phyloP scores from a whole-genome alignment of 495 filamentous ascomycete genomes.

The Lasiosphaeria hispida region DNA sequence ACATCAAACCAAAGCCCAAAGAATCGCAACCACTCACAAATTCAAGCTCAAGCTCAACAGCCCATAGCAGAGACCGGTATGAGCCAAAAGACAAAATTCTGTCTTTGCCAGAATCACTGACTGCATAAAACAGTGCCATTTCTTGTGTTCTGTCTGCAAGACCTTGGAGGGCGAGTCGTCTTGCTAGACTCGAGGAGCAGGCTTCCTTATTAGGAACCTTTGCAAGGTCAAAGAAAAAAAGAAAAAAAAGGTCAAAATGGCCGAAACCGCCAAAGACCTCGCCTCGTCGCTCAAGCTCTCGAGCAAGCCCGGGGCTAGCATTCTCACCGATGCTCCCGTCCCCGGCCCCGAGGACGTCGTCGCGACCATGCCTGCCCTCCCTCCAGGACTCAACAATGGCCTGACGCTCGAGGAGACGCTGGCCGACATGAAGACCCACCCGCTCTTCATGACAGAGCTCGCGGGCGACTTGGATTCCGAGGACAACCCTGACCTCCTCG shows the following conservation, averaged over 20 bases:
- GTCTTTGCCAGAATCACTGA: too few relatives aligned
- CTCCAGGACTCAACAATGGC: conserved; percentile 54
- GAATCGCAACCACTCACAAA: background rate
- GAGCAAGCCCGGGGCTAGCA: background rate
- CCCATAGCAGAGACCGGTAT: background rate
- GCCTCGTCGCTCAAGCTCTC: conserved; percentile 12
- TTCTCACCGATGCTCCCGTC: background rate
- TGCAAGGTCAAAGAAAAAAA: background rate
- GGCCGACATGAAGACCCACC: conserved; percentile 72
- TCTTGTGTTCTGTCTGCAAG: too few relatives aligned
- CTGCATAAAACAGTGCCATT: too few relatives aligned
- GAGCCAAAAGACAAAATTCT: too few relatives aligned
- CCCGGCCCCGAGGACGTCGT: background rate
- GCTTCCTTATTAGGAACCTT: background rate
- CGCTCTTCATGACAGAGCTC: conserved; percentile 93
- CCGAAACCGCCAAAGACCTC: conserved; percentile 13
- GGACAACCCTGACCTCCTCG: conserved; percentile 69
- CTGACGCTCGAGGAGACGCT: conserved; percentile 70
- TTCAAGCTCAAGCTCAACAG: background rate
- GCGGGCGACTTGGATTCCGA: conserved; percentile 36
- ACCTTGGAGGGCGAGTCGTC: too few relatives aligned
- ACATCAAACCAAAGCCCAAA: too few relatives aligned
- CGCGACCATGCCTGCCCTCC: conserved; percentile 43
- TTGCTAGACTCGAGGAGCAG: background rate
- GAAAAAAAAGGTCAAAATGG: conserved; percentile 15